Evolutionary conservation across 805 yeast species (phyloP).

Genomic region (Saturnispora zaruensis): DNA sequence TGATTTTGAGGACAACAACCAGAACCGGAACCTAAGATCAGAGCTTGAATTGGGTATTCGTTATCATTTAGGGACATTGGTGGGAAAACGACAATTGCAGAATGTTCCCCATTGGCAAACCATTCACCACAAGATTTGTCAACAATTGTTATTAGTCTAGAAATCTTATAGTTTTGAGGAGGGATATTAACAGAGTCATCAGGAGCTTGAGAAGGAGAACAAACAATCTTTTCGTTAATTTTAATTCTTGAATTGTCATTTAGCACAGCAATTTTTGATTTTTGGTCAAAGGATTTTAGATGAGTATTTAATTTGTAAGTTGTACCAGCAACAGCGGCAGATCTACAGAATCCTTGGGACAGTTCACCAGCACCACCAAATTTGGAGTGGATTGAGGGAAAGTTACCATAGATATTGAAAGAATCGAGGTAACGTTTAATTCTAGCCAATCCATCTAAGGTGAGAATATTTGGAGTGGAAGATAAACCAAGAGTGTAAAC

Average conservation of each 20-base stretch:
- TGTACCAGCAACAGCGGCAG: slow-evolving; percentile 97
- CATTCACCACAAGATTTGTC: slow-evolving; percentile 84
- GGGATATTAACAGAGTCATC: slow-evolving; percentile 34
- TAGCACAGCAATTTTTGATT: slow-evolving; percentile 57
- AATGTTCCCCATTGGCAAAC: slow-evolving; percentile 78
- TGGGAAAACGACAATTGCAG: slow-evolving; percentile 89
- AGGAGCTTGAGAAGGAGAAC: slow-evolving; percentile 64
- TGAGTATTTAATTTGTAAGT: slow-evolving; percentile 76
- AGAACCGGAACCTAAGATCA: slow-evolving; percentile 79
- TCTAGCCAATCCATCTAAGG: slow-evolving; percentile 69
- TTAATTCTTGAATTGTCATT: slow-evolving; percentile 67
- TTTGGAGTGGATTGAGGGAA: slow-evolving; percentile 86
- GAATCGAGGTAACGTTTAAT: slow-evolving; percentile 78
- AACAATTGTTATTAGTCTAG: slow-evolving; percentile 75
- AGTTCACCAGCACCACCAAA: slow-evolving; percentile 95
- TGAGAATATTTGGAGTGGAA: slow-evolving; percentile 47
- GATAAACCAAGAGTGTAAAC: slow-evolving; percentile 82
- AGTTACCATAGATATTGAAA: slow-evolving; percentile 86
- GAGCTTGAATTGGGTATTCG: slow-evolving; percentile 68
- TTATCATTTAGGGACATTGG: slow-evolving; percentile 67
- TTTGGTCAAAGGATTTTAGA: slow-evolving; percentile 56
- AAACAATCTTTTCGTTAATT: slow-evolving; percentile 70
- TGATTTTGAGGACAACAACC: slow-evolving; percentile 86
- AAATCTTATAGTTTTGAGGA: slow-evolving; percentile 45
- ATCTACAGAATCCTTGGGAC: slow-evolving; percentile 93